Conservation (phyloP, 345 rosid species). For the Eucalyptus melliodora region DNA sequence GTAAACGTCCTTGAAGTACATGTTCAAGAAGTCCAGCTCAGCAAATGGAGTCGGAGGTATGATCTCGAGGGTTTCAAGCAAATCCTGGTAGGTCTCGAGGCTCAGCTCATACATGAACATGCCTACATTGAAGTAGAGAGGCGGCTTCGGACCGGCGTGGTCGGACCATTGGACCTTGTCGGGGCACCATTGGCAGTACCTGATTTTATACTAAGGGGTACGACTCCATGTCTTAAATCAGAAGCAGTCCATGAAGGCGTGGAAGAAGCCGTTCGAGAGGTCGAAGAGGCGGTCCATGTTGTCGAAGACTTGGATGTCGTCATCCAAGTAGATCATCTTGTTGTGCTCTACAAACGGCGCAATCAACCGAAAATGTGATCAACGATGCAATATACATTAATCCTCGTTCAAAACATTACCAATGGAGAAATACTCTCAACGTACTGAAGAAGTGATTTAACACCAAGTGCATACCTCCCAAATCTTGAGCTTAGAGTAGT, state of each 20-base stretch:
- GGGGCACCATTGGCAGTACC: constrained; percentile 42
- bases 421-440: too few species aligned
- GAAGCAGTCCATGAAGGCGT: constrained; percentile 42
- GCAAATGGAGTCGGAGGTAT: constrained; percentile 35
- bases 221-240: constrained; percentile 33
- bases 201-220: constrained; percentile 22
- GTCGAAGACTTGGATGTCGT: constrained; percentile 20
- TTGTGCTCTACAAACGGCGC: constrained; percentile 13
- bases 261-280: constrained; percentile 9
- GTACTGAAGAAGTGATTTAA: too few species aligned
- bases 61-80: constrained; percentile 12
- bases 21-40: constrained; percentile 44
- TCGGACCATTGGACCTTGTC: constrained; percentile 18
- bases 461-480: constrained; percentile 15
- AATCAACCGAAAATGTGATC: neutral
- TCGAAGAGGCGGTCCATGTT: constrained; percentile 27
- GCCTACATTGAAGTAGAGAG: constrained; percentile 39
- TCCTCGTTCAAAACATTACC: too few species aligned
- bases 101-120: constrained; percentile 36
- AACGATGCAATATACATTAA: neutral
- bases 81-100: constrained; percentile 7
- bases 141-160: constrained; percentile 14
- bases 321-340: constrained; percentile 26
- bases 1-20: constrained; percentile 26
- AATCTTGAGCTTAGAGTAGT: constrained; percentile 32